Percentiles rank a stretch among this genome's conserved stretches.
These are phyloP conservation scores for Globisporangium paroecandrum DNA, from an alignment of 352 stramenopile genomes.

Conservation along the genomic window DNA sequence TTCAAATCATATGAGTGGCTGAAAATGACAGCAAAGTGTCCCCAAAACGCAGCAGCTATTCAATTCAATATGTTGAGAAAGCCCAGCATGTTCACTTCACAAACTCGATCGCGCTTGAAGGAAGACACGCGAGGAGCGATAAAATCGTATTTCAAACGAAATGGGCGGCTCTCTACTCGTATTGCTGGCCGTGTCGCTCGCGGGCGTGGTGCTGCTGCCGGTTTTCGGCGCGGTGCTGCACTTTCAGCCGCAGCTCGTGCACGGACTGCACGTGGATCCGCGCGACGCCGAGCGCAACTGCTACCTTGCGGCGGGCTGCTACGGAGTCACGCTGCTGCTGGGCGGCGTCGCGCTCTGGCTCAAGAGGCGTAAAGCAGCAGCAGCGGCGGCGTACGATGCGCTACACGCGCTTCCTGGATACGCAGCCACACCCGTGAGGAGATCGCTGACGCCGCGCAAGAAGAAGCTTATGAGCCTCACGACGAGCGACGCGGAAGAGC, in stretches of 20 bases:
- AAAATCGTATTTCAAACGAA: too few relatives aligned
- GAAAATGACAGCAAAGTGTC: not conserved
- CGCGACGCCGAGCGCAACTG: constrained; percentile 54
- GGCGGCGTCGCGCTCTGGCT: constrained; percentile 22
- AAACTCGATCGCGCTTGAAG: too few relatives aligned
- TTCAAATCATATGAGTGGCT: not conserved
- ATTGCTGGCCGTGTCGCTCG: constrained; percentile 41
- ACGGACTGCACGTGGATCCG: constrained; percentile 42
- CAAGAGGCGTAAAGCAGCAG: not conserved
- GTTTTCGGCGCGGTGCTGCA: constrained; percentile 55
- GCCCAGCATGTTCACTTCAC: too few relatives aligned
- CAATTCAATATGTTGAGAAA: too few relatives aligned
- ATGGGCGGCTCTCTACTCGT: constrained; percentile 37
- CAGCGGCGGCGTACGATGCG: not conserved
- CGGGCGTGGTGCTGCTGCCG: constrained; percentile 47
- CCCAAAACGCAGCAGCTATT: not conserved
- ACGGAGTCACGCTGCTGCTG: constrained; percentile 41
- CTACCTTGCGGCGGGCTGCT: constrained; percentile 50
- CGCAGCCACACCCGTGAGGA: not conserved
- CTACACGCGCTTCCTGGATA: not conserved
- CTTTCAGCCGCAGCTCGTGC: constrained; percentile 56
- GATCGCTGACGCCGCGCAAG: constrained; percentile 21
- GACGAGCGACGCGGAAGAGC: not conserved
- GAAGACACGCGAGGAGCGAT: not conserved
- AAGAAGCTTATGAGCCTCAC: constrained; percentile 19